A percentile compares a stretch with the other conserved stretches of the same genome.
Evolutionary conservation across 345 rosid genomes (phyloP).

Genomic region (Barbarea vulgaris): DNA sequence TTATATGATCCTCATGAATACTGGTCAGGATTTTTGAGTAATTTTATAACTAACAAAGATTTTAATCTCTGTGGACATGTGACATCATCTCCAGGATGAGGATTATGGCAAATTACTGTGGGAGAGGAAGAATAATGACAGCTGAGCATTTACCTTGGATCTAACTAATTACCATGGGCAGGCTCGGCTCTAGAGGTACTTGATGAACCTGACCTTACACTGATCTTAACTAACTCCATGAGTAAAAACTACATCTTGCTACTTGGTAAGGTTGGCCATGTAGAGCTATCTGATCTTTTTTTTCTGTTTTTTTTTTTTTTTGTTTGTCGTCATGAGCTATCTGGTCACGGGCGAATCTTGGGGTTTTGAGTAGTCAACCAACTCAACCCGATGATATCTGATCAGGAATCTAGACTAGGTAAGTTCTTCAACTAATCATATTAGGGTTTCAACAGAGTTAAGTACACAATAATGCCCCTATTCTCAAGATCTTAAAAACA

Average conservation of each 20-base stretch:
- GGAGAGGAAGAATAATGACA: background rate
- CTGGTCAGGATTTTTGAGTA: background rate
- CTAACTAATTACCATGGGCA: background rate
- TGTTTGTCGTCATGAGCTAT: no score
- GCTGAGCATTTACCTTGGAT: background rate
- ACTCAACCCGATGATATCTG: no score
- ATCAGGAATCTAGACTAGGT: background rate
- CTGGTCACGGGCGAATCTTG: background rate
- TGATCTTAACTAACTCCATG: background rate
- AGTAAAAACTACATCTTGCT: background rate
- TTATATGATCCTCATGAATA: background rate
- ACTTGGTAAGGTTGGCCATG: background rate
- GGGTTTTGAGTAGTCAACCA: background rate
- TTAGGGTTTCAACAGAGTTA: background rate
- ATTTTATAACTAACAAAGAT: background rate
- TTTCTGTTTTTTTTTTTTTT: no score
- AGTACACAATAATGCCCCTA: background rate
- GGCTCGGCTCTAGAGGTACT: background rate
- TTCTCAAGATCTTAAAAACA: no score
- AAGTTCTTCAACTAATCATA: background rate
- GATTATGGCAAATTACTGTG: background rate
- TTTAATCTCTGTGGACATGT: conserved; percentile 9
- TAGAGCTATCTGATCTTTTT: background rate
- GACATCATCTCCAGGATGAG: background rate
- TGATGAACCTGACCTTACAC: background rate